Evolutionary conservation across 2,329 filamentous ascomycete genomes (phyloP), one percentile per base, ranked within the genome.

Genomic region (Trichoderma atroviride): DNA sequence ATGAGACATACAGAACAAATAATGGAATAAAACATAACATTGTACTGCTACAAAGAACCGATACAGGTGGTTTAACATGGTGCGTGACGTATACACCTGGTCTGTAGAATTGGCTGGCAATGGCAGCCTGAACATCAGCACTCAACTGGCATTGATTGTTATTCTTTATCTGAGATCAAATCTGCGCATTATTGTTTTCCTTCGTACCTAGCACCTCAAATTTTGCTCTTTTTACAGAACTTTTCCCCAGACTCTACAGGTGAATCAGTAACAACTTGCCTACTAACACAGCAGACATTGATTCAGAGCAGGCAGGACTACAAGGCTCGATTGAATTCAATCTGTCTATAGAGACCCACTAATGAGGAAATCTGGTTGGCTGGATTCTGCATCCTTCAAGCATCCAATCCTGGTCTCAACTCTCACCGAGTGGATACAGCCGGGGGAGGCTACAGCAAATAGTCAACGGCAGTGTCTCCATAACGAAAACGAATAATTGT

Each of bases 371-470:
- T 9, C 31, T 53, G 60, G 60, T 63, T 63, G 60, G 60, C 47
- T 14, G 52, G 27, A 22, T 47, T 63, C 60, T 53, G n/a, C 43
- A 63, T 24, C 61, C 61, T 64, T 37, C 55, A 24, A 64, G 31
- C 22, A 55, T 55, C 61, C 53, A 52, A 67, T 59, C 64, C 64
- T 59, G 40, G 64, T 52, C 37, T n/a, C 40, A 27, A 59, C 56
- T 56, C 64, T 67, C 64, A 67, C 53, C 64, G 64, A 67, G 64
- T 67, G 64, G 64, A 47, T 47, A 67, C 55, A 27, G n/a, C 55
- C 14, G 35, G 55, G 63, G 55, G 40, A 50, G 40, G 40, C 40
- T 52, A 55, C 63, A 67, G 63, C 19, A 67, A 59, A 40, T 67
- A 55, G 55, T 52, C 16, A 6, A 59, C 29, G n/a, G 24, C 35